A percentile compares a stretch with the other conserved stretches of the same genome.
Evolutionary conservation across 2,329 filamentous ascomycete species (phyloP).

Genomic region (Grosmannia serpens): DNA sequence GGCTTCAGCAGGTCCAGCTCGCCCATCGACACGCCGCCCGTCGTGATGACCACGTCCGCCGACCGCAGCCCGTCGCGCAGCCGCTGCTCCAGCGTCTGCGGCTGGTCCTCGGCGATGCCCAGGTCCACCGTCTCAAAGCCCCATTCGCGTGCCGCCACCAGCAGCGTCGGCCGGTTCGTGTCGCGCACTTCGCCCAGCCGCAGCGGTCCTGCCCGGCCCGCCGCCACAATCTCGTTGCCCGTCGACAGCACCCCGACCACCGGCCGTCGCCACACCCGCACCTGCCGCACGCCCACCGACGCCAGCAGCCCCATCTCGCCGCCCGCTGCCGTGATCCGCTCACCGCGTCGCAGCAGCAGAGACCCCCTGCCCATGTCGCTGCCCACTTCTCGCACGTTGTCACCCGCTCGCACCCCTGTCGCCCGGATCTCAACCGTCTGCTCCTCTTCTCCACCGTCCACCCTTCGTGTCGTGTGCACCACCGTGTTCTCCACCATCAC

Average conservation of each 20-base stretch:
- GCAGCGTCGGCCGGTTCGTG: constrained; percentile 79
- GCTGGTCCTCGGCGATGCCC: constrained; percentile 69
- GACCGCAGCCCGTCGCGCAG: constrained; percentile 63
- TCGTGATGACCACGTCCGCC: constrained; percentile 79
- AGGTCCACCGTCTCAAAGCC: constrained; percentile 75
- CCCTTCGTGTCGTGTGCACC: constrained; percentile 55
- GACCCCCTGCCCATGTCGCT: constrained; percentile 68
- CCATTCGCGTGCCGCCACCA: constrained; percentile 63
- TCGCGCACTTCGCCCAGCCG: constrained; percentile 80
- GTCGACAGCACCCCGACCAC: constrained; percentile 82
- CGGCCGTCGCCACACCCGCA: constrained; percentile 64
- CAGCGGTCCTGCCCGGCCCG: constrained; percentile 35
- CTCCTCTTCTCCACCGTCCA: constrained; percentile 80
- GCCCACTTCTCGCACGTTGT: constrained; percentile 86
- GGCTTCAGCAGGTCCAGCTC: constrained; percentile 95
- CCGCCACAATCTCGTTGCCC: constrained; percentile 79
- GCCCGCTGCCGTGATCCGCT: constrained; percentile 74
- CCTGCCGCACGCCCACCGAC: constrained; percentile 63
- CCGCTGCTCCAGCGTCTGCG: constrained; percentile 61
- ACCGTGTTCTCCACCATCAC: constrained; percentile 95
- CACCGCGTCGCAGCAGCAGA: constrained; percentile 62
- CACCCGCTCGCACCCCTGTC: constrained; percentile 58
- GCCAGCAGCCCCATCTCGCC: constrained; percentile 87
- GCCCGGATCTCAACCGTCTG: constrained; percentile 79
- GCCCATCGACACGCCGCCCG: constrained; percentile 93